Evolutionary conservation across 805 yeast genomes (phyloP).

Genomic region (Sugiyamaella smithiae): DNA sequence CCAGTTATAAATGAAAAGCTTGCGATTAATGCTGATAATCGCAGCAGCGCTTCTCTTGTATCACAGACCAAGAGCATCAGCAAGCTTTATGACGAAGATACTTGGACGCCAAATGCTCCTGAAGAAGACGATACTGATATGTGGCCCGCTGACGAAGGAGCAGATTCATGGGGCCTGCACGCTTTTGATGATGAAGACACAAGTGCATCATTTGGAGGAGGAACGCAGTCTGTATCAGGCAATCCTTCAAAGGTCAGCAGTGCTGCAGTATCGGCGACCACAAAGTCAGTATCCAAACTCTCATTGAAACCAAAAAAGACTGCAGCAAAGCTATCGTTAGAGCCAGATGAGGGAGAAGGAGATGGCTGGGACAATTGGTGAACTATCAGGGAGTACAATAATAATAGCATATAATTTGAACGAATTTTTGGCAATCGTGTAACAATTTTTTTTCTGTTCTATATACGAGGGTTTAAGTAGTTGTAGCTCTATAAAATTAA

Average conservation of each 20-base stretch:
- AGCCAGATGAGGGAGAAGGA: slow-evolving; percentile 20
- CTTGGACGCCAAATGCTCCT: neutral
- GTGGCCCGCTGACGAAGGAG: neutral
- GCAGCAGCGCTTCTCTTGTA: neutral
- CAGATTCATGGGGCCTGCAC: slow-evolving; percentile 10
- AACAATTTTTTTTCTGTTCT: no score
- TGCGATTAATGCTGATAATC: no score
- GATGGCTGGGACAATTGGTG: slow-evolving; percentile 20
- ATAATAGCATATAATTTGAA: no score
- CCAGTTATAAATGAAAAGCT: no score
- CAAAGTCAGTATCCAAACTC: neutral
- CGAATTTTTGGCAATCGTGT: no score
- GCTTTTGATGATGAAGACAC: slow-evolving; percentile 33
- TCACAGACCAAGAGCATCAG: neutral
- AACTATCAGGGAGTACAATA: no score
- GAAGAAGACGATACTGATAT: neutral
- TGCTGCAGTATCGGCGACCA: slow-evolving; percentile 2
- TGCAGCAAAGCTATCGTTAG: slow-evolving; percentile 10
- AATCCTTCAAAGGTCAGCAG: neutral
- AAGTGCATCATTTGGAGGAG: slow-evolving; percentile 28
- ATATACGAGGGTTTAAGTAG: no score
- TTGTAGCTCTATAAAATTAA: slow-evolving; percentile 3
- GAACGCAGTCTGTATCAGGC: neutral
- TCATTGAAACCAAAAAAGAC: slow-evolving; percentile 3
- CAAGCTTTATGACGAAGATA: slow-evolving; percentile 6